Conservation (phyloP, 2,329 filamentous ascomycete species). For the Sporothrix luriei region DNA sequence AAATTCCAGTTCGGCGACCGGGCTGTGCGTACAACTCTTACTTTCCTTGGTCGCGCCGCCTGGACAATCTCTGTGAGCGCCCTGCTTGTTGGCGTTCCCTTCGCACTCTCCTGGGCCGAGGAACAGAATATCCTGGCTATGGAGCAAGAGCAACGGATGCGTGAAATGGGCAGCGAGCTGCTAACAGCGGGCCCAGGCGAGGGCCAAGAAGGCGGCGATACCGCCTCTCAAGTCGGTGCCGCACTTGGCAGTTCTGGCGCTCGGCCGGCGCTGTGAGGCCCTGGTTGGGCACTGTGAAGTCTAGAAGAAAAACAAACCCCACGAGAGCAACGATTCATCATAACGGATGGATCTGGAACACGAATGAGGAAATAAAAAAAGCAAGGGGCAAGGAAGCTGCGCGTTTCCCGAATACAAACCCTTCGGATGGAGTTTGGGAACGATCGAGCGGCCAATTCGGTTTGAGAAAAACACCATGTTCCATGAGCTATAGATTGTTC, state of each 20-base stretch:
- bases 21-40: constrained; percentile 62
- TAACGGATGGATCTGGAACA: background rate
- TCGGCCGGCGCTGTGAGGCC: constrained; percentile 54
- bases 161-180: constrained; percentile 81
- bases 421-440: background rate
- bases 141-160: constrained; percentile 97
- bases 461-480: background rate
- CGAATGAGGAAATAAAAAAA: background rate
- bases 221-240: constrained; percentile 54
- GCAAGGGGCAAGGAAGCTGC: background rate
- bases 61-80: constrained; percentile 91
- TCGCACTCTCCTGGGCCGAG: constrained; percentile 88
- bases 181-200: constrained; percentile 52
- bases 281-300: background rate
- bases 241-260: constrained; percentile 51
- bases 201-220: constrained; percentile 43
- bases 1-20: constrained; percentile 58
- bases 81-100: constrained; percentile 87
- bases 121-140: constrained; percentile 97
- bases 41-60: constrained; percentile 79
- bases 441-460: background rate
- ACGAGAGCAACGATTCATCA: background rate
- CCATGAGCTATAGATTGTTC: background rate
- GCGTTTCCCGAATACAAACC: background rate
- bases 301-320: background rate